Evolutionary conservation across 1,139 yeast species (phyloP).

Genomic region (Lodderomyces jiufengensis): DNA sequence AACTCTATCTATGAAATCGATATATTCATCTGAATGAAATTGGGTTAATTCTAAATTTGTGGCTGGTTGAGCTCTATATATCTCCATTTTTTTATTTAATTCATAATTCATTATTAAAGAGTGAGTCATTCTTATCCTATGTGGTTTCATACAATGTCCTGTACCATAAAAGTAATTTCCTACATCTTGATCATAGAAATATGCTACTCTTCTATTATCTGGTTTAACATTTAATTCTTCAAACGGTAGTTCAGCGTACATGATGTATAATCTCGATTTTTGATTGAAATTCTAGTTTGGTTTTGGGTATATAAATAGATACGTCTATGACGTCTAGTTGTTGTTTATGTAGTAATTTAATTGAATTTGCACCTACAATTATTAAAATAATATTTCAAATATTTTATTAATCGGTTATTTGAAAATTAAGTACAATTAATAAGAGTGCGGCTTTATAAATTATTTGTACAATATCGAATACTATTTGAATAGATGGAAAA

Average conservation of each 20-base stretch:
- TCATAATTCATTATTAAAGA: slow-evolving; percentile 97
- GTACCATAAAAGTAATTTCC: slow-evolving; percentile 98
- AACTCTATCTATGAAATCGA: slow-evolving; percentile 88
- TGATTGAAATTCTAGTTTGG: not conserved
- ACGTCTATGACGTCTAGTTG: not conserved
- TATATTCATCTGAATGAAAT: slow-evolving; percentile 96
- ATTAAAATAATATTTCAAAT: no score
- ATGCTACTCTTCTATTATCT: slow-evolving; percentile 43
- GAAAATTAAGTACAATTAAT: no score
- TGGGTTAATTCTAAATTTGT: slow-evolving; percentile 98
- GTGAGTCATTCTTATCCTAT: slow-evolving; percentile 97
- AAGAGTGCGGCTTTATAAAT: no score
- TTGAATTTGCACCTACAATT: no score
- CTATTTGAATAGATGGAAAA: no score
- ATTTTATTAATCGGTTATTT: no score
- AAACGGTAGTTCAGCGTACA: slow-evolving; percentile 45
- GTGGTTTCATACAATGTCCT: slow-evolving; percentile 99
- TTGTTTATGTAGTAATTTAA: no score
- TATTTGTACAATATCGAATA: no score
- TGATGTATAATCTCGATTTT: slow-evolving; percentile 9
- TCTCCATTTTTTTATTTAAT: slow-evolving; percentile 94
- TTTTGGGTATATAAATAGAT: no score
- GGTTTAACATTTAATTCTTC: slow-evolving; percentile 44
- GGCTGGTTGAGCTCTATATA: slow-evolving; percentile 95
- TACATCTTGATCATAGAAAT: slow-evolving; percentile 69